Base-by-base conservation (phyloP, 2,329 filamentous ascomycete genomes). In the Epichloe sylvatica region DNA sequence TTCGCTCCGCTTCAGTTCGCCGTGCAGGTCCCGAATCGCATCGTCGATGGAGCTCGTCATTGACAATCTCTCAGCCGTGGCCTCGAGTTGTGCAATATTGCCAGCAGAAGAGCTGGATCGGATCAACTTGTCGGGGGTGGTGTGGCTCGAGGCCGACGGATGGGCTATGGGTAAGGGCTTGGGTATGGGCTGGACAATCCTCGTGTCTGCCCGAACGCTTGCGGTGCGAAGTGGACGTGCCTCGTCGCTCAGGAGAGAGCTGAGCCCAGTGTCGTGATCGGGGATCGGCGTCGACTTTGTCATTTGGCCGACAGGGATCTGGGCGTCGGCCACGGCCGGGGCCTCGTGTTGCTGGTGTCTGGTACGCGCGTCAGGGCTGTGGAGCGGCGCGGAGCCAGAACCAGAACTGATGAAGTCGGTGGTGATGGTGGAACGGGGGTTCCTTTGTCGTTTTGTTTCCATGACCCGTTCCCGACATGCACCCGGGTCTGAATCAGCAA, bases 31-130 rank as follows among this genome's bases (percentile, higher is more conserved):
- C 52, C 83, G 77, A 58, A 89, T 90, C 57, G 86, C 84, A 69
- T 85, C 79, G 58, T 84, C 84, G 60, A 89, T 84, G 53, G 85
- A 86, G 54, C 81, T 85, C 50, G 80, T 82, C 69, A 78, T 77
- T 57, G 83, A 86, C 64, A 90, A 72, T 55, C 80, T 76, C 65
- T 89, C 84, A 45, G 85, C 85, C 11, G 80, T 83, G 55, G 83
- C 81, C 65, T 91, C 85, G 54, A 90, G 77, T 46, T 81, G 78
- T 55, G 82, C 80, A 54, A 90, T 81, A 67, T 84, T 88, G 61
- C 74, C 75, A 17, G 75, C 67, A 61, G 78, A 81, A 34, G 78
- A 78, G 25, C 76, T 78, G 51, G 81, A 77, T 50, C 80, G 72
- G 46, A 73, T 72, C 60, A 77, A 77, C 45, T 78, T 67, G 60